phyloP scores from a whole-genome alignment of 768 basidiomycete genomes.

The Tremella yokohamensis region DNA sequence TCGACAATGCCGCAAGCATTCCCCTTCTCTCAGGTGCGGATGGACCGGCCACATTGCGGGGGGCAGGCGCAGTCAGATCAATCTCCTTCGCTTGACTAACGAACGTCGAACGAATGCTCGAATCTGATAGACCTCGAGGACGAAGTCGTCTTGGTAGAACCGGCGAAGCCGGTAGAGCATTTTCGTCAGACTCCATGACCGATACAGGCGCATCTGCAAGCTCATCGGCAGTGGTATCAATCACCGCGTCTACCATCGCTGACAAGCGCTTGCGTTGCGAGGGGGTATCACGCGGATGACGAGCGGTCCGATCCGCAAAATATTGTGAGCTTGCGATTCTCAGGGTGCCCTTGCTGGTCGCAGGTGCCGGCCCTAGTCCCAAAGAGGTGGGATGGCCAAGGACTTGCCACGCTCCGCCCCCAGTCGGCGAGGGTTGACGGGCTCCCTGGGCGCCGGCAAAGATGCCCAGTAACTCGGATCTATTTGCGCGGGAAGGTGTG shows the following conservation, averaged over 20 bases:
- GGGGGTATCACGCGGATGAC: conserved; percentile 22
- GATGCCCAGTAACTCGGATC: conserved; percentile 66
- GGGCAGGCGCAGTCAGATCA: not conserved
- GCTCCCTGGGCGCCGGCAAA: conserved; percentile 78
- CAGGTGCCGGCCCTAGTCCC: not conserved
- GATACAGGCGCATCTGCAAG: conserved; percentile 30
- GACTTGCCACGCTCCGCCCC: conserved; percentile 69
- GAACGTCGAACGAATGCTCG: conserved; percentile 85
- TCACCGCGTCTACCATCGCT: conserved; percentile 64
- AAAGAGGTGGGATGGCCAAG: conserved; percentile 40
- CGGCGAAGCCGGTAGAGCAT: conserved; percentile 50
- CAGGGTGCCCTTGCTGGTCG: conserved; percentile 19
- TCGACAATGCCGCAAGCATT: not conserved
- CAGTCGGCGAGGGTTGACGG: conserved; percentile 49
- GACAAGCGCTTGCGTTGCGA: conserved; percentile 32
- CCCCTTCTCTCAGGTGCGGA: not conserved
- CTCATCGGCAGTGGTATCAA: conserved; percentile 57
- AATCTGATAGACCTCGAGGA: conserved; percentile 81
- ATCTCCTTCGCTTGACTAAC: conserved; percentile 51
- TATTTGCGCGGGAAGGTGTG: conserved; percentile 33
- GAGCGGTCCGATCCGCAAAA: conserved; percentile 30
- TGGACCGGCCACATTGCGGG: not conserved
- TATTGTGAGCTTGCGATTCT: conserved; percentile 37
- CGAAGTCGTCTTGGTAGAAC: conserved; percentile 62
- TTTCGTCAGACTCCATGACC: conserved; percentile 3